Evolutionary conservation across 345 rosid species (phyloP).

Genomic region (Eucalyptus victrix): DNA sequence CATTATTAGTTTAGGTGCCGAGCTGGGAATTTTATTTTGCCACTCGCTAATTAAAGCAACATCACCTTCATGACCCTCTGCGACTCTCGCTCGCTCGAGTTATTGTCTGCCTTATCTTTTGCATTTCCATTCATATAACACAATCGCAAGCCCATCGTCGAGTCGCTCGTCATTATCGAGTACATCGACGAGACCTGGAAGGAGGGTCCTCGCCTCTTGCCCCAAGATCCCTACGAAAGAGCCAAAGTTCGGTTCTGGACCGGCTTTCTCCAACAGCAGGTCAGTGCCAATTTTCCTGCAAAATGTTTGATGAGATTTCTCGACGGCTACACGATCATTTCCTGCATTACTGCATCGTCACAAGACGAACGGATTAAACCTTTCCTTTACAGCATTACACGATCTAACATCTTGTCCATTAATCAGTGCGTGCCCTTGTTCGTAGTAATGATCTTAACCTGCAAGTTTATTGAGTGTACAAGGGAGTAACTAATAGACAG

Average conservation of each 20-base stretch:
- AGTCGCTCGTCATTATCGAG: conserved; percentile 23
- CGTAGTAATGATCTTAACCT: neutral
- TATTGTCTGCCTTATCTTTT: neutral
- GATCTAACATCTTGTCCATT: neutral
- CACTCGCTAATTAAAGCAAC: neutral
- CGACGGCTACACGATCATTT: neutral
- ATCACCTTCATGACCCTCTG: neutral
- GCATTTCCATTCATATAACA: neutral
- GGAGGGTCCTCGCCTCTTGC: conserved; percentile 12
- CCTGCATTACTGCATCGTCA: neutral
- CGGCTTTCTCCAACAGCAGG: conserved; percentile 1
- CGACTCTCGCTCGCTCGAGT: neutral
- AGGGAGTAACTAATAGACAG: neutral
- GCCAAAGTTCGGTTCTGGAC: conserved; percentile 31
- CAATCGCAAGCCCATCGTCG: conserved; percentile 23
- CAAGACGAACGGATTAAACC: neutral
- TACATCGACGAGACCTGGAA: conserved; percentile 38
- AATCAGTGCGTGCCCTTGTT: neutral
- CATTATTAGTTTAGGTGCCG: neutral
- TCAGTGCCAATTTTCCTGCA: neutral
- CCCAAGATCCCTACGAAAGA: conserved; percentile 22
- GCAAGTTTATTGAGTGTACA: neutral
- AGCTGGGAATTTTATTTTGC: neutral
- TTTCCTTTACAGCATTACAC: neutral
- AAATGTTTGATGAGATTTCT: neutral